A percentile compares a stretch with the other conserved stretches of the same genome.
Conservation (phyloP, 345 rosid species). For the Heritiera littoralis region DNA sequence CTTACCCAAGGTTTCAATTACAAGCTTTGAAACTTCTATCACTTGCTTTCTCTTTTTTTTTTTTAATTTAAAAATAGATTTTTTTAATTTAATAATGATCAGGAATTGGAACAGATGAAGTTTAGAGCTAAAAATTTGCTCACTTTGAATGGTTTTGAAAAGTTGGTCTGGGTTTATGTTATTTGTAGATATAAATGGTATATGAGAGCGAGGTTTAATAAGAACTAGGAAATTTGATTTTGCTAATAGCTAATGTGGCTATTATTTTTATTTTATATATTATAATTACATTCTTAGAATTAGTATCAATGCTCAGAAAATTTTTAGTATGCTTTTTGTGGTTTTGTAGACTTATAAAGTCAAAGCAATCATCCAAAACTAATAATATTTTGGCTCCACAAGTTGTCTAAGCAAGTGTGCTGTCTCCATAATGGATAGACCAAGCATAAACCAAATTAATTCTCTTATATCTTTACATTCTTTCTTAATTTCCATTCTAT, state of each 20-base stretch:
- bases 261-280: no score
- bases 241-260: neutral
- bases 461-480: no score
- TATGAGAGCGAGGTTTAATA: neutral
- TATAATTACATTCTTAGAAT: no score
- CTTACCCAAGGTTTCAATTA: constrained; percentile 30
- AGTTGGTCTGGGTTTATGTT: neutral
- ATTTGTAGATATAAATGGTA: neutral
- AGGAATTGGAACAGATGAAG: neutral
- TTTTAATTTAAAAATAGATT: neutral
- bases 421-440: no score
- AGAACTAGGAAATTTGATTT: constrained; percentile 13
- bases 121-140: neutral
- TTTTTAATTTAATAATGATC: neutral
- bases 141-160: neutral
- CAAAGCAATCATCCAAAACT: no score
- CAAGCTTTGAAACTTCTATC: constrained; percentile 47
- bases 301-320: no score
- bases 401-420: no score
- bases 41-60: neutral
- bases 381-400: no score
- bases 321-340: no score
- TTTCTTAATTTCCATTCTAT: no score
- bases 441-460: no score
- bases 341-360: no score